phyloP scores from a whole-genome alignment of 2,329 filamentous ascomycete genomes.

The Ceratocystis smalleyi region DNA sequence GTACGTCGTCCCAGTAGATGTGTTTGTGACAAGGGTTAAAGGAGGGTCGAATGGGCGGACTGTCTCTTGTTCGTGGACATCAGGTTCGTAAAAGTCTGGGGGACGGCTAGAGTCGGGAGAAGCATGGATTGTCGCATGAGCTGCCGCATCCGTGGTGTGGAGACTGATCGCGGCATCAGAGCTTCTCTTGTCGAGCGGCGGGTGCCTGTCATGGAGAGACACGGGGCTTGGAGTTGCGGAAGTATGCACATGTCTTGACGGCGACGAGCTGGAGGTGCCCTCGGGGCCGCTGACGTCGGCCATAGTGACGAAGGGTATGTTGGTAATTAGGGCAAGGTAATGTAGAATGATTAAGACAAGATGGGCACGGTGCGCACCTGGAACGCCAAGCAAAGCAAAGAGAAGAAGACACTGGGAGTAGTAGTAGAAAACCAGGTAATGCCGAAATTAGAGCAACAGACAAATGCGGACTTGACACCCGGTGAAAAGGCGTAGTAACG shows the following conservation, averaged over 20 bases:
- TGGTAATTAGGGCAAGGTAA: background rate
- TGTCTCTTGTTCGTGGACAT: background rate
- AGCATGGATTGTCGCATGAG: background rate
- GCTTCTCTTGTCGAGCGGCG: background rate
- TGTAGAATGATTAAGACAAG: background rate
- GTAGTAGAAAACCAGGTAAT: background rate
- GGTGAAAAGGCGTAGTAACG: background rate
- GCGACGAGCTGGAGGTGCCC: background rate
- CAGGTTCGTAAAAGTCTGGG: background rate
- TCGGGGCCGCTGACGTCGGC: background rate
- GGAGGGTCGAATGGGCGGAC: conserved; percentile 27
- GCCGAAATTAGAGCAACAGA: background rate
- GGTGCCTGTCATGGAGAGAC: background rate
- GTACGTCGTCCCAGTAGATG: conserved; percentile 54
- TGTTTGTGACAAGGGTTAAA: conserved; percentile 67
- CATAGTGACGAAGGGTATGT: background rate
- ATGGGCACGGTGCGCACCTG: background rate
- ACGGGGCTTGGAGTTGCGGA: background rate
- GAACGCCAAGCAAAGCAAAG: background rate
- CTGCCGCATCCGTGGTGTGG: background rate
- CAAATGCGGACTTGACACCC: background rate
- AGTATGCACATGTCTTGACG: background rate
- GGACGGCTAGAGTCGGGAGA: background rate
- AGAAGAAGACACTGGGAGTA: background rate
- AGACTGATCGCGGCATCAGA: background rate